phyloP scores from a whole-genome alignment of 495 filamentous ascomycete species.

The Pyrenopolyporus hunteri region DNA sequence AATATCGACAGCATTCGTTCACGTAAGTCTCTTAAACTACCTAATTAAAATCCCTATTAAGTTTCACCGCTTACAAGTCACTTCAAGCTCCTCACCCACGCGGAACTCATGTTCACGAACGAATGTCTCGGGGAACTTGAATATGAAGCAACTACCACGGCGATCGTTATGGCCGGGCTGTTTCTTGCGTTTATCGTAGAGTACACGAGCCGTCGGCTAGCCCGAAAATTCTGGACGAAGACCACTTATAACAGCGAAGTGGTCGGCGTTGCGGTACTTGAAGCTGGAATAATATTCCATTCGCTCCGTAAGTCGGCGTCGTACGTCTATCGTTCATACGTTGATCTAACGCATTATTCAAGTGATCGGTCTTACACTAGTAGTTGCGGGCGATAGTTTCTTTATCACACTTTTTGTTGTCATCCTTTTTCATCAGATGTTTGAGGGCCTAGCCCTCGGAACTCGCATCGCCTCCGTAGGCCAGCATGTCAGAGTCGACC shows the following conservation, averaged over 20 bases:
- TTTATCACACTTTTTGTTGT: constrained; percentile 64
- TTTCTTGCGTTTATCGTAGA: constrained; percentile 69
- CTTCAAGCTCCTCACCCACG: constrained; percentile 66
- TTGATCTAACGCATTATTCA: constrained; percentile 8
- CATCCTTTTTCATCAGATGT: constrained; percentile 72
- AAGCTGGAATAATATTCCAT: constrained; percentile 76
- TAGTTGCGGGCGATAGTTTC: constrained; percentile 61
- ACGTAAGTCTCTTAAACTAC: constrained; percentile 50
- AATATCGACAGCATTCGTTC: constrained; percentile 72
- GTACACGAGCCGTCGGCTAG: constrained; percentile 59
- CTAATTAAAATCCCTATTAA: not conserved
- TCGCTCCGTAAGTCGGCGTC: constrained; percentile 57
- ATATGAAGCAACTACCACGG: constrained; percentile 66
- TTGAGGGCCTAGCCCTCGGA: constrained; percentile 79
- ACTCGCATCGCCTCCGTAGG: constrained; percentile 70
- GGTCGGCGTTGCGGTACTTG: constrained; percentile 66
- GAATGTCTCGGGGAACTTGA: constrained; percentile 64
- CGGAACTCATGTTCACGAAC: constrained; percentile 65
- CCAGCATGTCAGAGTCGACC: constrained; percentile 11
- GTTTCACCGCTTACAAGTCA: not conserved
- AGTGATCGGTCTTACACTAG: constrained; percentile 66
- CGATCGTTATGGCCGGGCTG: constrained; percentile 69
- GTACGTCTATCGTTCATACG: not conserved
- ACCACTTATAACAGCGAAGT: constrained; percentile 46
- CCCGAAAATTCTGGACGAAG: constrained; percentile 40